Percentiles rank a stretch among this genome's conserved stretches.
phyloP scores from a whole-genome alignment of 192 early-diverging fungal species.

The Mortierella alpina region DNA sequence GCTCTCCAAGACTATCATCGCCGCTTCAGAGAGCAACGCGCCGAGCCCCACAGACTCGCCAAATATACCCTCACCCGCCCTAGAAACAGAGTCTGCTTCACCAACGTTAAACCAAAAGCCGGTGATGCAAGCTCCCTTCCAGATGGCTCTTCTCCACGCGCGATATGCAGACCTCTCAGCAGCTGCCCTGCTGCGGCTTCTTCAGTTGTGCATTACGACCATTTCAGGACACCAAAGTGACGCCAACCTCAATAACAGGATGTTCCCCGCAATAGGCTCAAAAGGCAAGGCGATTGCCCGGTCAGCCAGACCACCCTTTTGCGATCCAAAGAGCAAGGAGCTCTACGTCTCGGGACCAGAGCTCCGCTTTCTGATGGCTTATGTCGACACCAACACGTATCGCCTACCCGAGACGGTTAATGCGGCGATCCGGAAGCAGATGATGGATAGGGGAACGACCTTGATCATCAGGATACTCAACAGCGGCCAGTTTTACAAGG shows the following conservation, averaged over 20 bases:
- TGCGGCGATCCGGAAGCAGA: slow-evolving; percentile 17
- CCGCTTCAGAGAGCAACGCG: neutral
- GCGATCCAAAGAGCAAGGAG: neutral
- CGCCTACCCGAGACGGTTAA: slow-evolving; percentile 27
- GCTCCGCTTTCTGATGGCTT: slow-evolving; percentile 44
- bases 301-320: too few relatives aligned
- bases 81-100: neutral
- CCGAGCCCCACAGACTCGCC: neutral
- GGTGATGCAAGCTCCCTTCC: slow-evolving; percentile 36
- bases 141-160: slow-evolving; percentile 40
- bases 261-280: neutral
- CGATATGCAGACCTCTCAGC: slow-evolving; percentile 24
- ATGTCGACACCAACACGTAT: slow-evolving; percentile 47
- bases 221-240: slow-evolving; percentile 12
- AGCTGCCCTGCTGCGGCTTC: slow-evolving; percentile 3
- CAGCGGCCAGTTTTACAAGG: slow-evolving; percentile 47
- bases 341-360: slow-evolving; percentile 56
- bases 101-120: slow-evolving; percentile 6
- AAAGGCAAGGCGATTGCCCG: too few relatives aligned
- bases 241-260: neutral
- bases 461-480: slow-evolving; percentile 29
- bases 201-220: slow-evolving; percentile 11
- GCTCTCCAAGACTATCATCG: slow-evolving; percentile 28
- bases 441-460: slow-evolving; percentile 22
- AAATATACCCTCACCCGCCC: neutral